These are phyloP conservation scores for Pharnaceum exiguum DNA, from an alignment of 148 eudicot genomes.

Conservation along the genomic window DNA sequence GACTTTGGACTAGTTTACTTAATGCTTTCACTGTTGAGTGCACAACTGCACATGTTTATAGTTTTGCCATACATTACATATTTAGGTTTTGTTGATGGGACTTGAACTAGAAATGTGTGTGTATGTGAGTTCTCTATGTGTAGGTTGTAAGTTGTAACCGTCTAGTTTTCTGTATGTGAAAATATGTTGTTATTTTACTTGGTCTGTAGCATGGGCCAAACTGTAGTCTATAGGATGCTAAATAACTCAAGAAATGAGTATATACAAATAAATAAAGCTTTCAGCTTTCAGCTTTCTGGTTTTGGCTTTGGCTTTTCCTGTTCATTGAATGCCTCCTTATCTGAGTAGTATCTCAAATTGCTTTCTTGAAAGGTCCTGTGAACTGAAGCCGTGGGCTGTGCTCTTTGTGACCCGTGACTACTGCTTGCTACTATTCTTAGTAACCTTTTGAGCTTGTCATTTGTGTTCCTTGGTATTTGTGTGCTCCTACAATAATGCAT, in stretches of 20 bases:
- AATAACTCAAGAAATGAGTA: constrained; percentile 19
- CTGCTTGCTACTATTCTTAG: background rate
- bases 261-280: constrained; percentile 7
- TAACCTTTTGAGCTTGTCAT: background rate
- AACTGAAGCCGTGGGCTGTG: too few species aligned
- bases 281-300: too few species aligned
- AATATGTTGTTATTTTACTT: background rate
- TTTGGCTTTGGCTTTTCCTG: constrained; percentile 16
- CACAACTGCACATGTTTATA: too few species aligned
- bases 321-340: constrained; percentile 34
- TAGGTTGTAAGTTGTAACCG: constrained; percentile 1
- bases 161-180: constrained; percentile 17
- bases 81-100: constrained; percentile 13
- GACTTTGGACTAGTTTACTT: background rate
- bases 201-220: constrained; percentile 17
- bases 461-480: too few species aligned
- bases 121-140: too few species aligned
- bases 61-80: background rate
- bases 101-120: constrained; percentile 8
- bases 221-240: constrained; percentile 9
- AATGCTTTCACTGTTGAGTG: constrained; percentile 2
- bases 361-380: constrained; percentile 8
- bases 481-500: too few species aligned
- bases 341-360: constrained; percentile 17
- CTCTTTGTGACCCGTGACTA: constrained; percentile 22